A percentile compares a stretch with the other conserved stretches of the same genome.
phyloP scores from a whole-genome alignment of 2,329 filamentous ascomycete genomes.

The Tricladium varicosporioides region DNA sequence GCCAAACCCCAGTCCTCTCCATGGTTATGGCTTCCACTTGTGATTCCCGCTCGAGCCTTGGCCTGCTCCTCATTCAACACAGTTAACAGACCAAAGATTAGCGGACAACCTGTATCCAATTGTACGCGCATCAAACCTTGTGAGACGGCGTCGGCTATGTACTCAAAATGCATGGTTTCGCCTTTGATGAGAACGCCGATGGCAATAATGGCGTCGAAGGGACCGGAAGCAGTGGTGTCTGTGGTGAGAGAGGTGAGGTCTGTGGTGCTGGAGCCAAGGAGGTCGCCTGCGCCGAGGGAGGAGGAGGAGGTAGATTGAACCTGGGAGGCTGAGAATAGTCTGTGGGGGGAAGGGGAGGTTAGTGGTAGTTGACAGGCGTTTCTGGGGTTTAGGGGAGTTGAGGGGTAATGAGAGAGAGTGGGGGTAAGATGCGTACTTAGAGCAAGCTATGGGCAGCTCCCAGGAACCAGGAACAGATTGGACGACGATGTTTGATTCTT shows the following conservation, averaged over 20 bases:
- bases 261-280: constrained; percentile 65
- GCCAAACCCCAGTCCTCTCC: constrained; percentile 95
- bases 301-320: constrained; percentile 69
- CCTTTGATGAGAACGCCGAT: constrained; percentile 98
- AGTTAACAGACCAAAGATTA: constrained; percentile 90
- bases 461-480: constrained; percentile 92
- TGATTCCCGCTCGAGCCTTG: constrained; percentile 74
- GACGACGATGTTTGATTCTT: constrained; percentile 81
- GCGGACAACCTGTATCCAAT: constrained; percentile 81
- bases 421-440: constrained; percentile 23
- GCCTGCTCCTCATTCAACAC: constrained; percentile 88
- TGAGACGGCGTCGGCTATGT: constrained; percentile 88
- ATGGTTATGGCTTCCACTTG: constrained; percentile 87
- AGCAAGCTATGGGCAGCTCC: constrained; percentile 88
- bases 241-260: constrained; percentile 58
- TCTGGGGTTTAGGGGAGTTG: not conserved
- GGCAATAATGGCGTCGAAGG: constrained; percentile 93
- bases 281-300: constrained; percentile 67
- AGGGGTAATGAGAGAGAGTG: not conserved
- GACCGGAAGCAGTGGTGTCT: constrained; percentile 45
- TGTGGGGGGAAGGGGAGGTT: constrained; percentile 42
- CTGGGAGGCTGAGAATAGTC: constrained; percentile 81
- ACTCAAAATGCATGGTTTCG: constrained; percentile 99
- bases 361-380: constrained; percentile 12
- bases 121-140: constrained; percentile 94